Base-by-base conservation (phyloP, 495 filamentous ascomycete genomes). In the Penicillium fimorum region DNA sequence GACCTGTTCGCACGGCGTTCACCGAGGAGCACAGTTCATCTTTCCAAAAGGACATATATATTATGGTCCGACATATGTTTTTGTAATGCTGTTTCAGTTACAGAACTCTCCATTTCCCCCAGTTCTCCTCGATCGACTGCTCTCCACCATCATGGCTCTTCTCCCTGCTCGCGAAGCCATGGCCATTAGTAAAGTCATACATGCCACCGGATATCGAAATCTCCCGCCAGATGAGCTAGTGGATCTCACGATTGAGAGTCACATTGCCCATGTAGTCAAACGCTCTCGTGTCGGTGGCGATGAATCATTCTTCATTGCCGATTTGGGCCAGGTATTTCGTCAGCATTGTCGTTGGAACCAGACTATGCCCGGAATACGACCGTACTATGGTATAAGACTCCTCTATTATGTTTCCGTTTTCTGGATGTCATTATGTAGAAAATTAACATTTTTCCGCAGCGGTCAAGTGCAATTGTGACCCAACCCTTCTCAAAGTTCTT, bases 391-490 rank as follows among this genome's bases (percentile, higher is more conserved):
- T 68, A 51, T 11, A 7, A 27, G 1, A 15, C 35, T 8, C 41
- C 11, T 4, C 18, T 3, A 42, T 58, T 15, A 33, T 41, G 18
- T 22, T 27, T 17, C 43, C 33, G 3, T 7, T 38, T 7, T 29
- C 8, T 1, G 24, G 15, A 47, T 22, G 25, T 7, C 25, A 27
- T 27, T 7, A 4, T 27, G 7, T 11, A 6, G 10, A 40, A 35
- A 8, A 20, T 4, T 59, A 12, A 49, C 45, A 33, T 44, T 3
- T 37, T 24, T 33, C 17, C 11, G 10, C 48, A 71, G 70, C 72
- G 8, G 70, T 75, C 8, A 75, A 75, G 68, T 75, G 72, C 59
- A 73, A 73, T 45, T 51, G 65, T 0, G 69, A 73, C 45, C 53
- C 58, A 15, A 54, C 43, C 6, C 57, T 75, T 4, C 56, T 75